A percentile compares a stretch with the other conserved stretches of the same genome.
These are phyloP conservation scores for Suhomyces vadensis DNA, from an alignment of 805 yeast species.

Conservation along the genomic window DNA sequence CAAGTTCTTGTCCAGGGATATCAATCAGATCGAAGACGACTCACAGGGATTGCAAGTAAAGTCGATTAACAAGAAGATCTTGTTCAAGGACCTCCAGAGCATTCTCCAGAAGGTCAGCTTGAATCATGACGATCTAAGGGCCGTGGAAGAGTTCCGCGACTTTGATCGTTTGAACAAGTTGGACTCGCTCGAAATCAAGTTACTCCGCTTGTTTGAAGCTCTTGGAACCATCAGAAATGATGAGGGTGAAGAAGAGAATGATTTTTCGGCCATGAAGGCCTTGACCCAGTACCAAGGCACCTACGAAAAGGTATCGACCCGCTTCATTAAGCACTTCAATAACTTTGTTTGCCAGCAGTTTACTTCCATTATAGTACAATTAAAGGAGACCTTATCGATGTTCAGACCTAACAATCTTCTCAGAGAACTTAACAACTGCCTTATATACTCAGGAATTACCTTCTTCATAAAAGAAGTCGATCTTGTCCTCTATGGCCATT, in stretches of 20 bases:
- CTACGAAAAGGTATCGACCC: slow-evolving; percentile 56
- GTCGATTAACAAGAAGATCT: slow-evolving; percentile 74
- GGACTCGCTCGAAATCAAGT: slow-evolving; percentile 51
- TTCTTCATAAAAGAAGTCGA: slow-evolving; percentile 59
- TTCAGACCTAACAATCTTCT: slow-evolving; percentile 24
- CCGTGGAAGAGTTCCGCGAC: slow-evolving; percentile 49
- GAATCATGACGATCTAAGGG: slow-evolving; percentile 52
- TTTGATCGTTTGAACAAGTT: slow-evolving; percentile 48
- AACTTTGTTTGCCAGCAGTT: slow-evolving; percentile 37
- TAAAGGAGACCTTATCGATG: slow-evolving; percentile 28
- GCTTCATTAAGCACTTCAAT: slow-evolving; percentile 50
- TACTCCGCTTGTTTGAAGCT: slow-evolving; percentile 62
- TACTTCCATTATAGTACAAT: slow-evolving; percentile 41
- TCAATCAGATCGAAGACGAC: slow-evolving; percentile 68
- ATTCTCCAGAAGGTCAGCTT: slow-evolving; percentile 70
- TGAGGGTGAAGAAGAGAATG: slow-evolving; percentile 44
- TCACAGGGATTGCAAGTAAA: slow-evolving; percentile 83
- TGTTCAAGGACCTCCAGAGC: slow-evolving; percentile 69
- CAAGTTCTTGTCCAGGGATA: slow-evolving; percentile 56
- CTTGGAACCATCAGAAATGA: slow-evolving; percentile 57
- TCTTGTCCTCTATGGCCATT: slow-evolving; percentile 45
- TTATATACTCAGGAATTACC: slow-evolving; percentile 35
- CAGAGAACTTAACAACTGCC: slow-evolving; percentile 28
- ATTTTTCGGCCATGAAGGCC: slow-evolving; percentile 67
- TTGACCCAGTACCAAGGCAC: slow-evolving; percentile 61